Evolutionary conservation across 805 yeast species (phyloP), one percentile per base, ranked within the genome.

Genomic region (Myxozyma udenii): DNA sequence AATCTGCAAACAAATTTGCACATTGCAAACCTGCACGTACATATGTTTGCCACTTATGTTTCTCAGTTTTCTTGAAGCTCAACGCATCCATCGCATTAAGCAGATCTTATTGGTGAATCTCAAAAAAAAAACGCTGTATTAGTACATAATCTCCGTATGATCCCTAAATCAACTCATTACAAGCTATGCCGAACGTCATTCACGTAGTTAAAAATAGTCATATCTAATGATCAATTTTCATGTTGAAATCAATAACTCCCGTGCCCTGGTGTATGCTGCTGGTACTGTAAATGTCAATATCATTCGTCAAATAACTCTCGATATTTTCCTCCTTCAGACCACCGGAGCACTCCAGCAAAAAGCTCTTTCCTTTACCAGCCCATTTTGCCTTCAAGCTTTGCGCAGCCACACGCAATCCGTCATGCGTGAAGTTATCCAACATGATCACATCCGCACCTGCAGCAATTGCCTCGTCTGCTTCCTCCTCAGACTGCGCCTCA

Each of bases 371-470:
- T 30, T 42, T 43, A 18, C 59, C 64, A 2, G 65, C 62, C 81
- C 86, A 87, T 60, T 73, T 74, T 2, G 62, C 51, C 66, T 84
- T 88, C 55, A 90, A 71, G 57, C 69, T 76, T 25, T 65, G 66
- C 0, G 96, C 95, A 18, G 84, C 91, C 0, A 65, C 60, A 55
- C 78, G 80, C 52, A 90, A 73, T 16, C 76, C 84, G 0, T 75
- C 78, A 1, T 88, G 87, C 3, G 75, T 66, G 68, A 91, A 91
- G 67, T 90, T 90, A 65, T 90, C 98, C 64, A 90, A 76, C 98
- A 90, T 90, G 55, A 91, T 84, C 19, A 91, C 86, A 68, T 90
- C 98, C 0, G 97, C 97, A 11, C 98, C 97, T 1, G 97, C 95
- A 14, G 74, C 79, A 62, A 91, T 91, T 23, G 98, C 98, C 66